These are phyloP conservation scores for Pholiota microspora DNA, from an alignment of 768 basidiomycete genomes.

Conservation along the genomic window DNA sequence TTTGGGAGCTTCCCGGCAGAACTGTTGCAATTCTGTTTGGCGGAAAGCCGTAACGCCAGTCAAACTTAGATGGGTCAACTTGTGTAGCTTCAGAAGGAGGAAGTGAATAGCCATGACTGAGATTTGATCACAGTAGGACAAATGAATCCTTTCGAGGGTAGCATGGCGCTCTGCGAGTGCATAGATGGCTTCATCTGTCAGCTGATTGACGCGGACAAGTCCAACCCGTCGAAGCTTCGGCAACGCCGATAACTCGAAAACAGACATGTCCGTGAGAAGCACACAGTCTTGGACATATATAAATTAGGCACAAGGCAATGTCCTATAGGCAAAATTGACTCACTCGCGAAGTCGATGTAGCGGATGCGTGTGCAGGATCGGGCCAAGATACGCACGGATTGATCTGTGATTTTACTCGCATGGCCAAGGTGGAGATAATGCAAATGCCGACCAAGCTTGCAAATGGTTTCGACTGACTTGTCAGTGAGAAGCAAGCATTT, in stretches of 20 bases:
- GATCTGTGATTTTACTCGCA: conserved; percentile 85
- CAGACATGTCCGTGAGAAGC: conserved; percentile 88
- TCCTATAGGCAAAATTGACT: conserved; percentile 28
- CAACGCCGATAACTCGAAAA: conserved; percentile 84
- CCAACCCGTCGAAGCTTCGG: conserved; percentile 93
- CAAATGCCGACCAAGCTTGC: conserved; percentile 84
- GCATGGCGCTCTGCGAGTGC: conserved; percentile 82
- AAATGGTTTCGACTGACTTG: conserved; percentile 78
- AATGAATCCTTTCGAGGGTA: conserved; percentile 91
- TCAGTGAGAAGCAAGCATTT: conserved; percentile 83
- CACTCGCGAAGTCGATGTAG: conserved; percentile 96
- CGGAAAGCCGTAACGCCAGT: conserved; percentile 97
- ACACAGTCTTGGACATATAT: conserved; percentile 61
- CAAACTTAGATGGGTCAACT: conserved; percentile 90
- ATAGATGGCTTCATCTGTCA: conserved; percentile 93
- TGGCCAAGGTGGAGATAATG: conserved; percentile 97
- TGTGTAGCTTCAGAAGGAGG: conserved; percentile 84
- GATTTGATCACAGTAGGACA: conserved; percentile 96
- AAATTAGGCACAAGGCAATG: conserved; percentile 2
- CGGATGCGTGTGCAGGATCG: conserved; percentile 85
- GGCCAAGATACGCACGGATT: conserved; percentile 79
- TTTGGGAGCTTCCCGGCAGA: conserved; percentile 84
- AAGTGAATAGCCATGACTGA: conserved; percentile 89
- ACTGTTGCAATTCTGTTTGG: conserved; percentile 79
- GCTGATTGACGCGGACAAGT: conserved; percentile 86